A percentile compares a stretch with the other conserved stretches of the same genome.
phyloP scores from a whole-genome alignment of 129 eudicot genomes.

The Centaurea solstitialis region DNA sequence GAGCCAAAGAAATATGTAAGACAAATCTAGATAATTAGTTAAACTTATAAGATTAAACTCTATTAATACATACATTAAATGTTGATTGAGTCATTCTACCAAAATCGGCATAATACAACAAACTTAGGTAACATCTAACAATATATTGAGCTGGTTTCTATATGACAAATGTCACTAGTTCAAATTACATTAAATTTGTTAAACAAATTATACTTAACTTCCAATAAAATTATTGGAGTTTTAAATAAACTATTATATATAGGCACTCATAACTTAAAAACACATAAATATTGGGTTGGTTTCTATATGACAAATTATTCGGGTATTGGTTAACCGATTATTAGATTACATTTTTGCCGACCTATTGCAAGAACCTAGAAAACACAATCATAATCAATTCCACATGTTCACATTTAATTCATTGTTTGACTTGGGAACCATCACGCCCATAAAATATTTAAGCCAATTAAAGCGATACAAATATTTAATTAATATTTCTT shows the following conservation, averaged over 20 bases:
- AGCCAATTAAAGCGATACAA: not conserved
- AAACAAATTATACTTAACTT: too few species aligned
- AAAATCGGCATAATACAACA: not conserved
- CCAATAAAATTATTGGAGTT: too few species aligned
- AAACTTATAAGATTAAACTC: not conserved
- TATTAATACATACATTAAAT: not conserved
- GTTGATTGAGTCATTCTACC: not conserved
- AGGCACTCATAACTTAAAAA: too few species aligned
- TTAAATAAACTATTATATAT: too few species aligned
- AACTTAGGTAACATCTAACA: not conserved
- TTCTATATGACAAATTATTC: too few species aligned
- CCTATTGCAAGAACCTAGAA: not conserved
- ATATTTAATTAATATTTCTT: not conserved
- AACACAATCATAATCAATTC: not conserved
- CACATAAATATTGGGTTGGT: too few species aligned
- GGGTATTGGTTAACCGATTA: not conserved
- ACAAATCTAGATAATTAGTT: too few species aligned
- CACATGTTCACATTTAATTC: constrained; percentile 11
- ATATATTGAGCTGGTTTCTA: too few species aligned
- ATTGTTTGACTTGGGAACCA: not conserved
- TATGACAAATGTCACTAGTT: too few species aligned
- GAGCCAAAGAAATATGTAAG: too few species aligned
- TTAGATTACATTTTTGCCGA: not conserved
- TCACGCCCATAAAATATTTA: not conserved
- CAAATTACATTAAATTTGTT: not conserved